phyloP scores from a whole-genome alignment of 805 yeast genomes.

The Blastobotrys peoriensis region DNA sequence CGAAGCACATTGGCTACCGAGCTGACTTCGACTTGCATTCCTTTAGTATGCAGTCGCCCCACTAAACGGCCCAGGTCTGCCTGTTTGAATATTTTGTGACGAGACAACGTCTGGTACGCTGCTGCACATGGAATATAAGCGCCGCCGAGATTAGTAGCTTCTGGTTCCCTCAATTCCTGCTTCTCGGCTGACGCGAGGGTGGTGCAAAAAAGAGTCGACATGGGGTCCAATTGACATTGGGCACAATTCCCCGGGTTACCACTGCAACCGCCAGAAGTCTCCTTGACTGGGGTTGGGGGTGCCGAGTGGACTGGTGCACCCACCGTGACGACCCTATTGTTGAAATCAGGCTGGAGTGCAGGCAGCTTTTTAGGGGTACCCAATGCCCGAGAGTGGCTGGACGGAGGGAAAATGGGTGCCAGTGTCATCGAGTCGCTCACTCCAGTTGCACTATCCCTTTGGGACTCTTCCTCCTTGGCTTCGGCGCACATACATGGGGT shows the following conservation, averaged over 20 bases:
- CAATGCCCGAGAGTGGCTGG: not conserved
- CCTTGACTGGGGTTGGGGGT: conserved; percentile 2
- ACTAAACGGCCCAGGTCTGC: conserved; percentile 72
- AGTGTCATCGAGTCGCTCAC: not conserved
- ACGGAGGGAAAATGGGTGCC: conserved; percentile 7
- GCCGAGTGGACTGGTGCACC: conserved; percentile 7
- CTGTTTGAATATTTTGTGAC: conserved; percentile 70
- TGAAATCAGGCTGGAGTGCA: conserved; percentile 61
- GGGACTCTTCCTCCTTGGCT: conserved; percentile 24
- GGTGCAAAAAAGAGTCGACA: conserved; percentile 83
- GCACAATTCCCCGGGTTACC: conserved; percentile 85
- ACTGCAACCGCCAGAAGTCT: conserved; percentile 48
- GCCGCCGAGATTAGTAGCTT: conserved; percentile 17
- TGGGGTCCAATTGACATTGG: conserved; percentile 80
- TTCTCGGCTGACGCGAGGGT: conserved; percentile 54
- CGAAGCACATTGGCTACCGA: conserved; percentile 80
- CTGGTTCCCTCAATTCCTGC: conserved; percentile 1
- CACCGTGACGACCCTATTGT: conserved; percentile 38
- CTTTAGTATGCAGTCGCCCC: conserved; percentile 68
- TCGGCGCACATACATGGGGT: conserved; percentile 91
- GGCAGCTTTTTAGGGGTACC: conserved; percentile 38
- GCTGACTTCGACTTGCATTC: conserved; percentile 89
- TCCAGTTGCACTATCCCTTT: too few relatives aligned
- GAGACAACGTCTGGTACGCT: conserved; percentile 78
- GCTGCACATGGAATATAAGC: conserved; percentile 81